phyloP scores from a whole-genome alignment of 2,329 filamentous ascomycete genomes.

The Rugonectria rugulosa region DNA sequence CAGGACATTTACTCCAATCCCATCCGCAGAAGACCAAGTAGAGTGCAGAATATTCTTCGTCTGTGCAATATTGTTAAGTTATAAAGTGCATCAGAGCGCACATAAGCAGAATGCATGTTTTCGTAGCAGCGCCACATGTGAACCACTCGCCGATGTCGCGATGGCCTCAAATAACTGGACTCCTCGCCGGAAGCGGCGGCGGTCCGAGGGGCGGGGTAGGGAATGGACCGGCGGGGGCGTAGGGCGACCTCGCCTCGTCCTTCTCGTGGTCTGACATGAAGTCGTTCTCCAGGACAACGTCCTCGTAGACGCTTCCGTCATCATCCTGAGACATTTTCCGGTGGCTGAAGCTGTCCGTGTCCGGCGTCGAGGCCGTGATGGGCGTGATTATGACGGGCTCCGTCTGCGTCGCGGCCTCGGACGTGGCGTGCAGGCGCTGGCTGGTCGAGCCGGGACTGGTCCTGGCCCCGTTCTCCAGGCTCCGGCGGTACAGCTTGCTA shows the following conservation, averaged over 20 bases:
- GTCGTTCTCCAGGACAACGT: constrained; percentile 8
- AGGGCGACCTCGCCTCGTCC: neutral
- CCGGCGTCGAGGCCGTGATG: neutral
- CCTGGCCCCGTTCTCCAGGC: constrained; percentile 31
- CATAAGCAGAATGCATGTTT: too few species aligned
- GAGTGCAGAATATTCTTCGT: too few species aligned
- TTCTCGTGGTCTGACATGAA: constrained; percentile 4
- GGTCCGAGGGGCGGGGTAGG: too few species aligned
- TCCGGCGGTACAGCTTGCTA: constrained; percentile 44
- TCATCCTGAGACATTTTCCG: neutral
- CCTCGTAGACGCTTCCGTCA: constrained; percentile 26
- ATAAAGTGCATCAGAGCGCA: too few species aligned
- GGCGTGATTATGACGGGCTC: constrained; percentile 29
- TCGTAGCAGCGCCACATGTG: too few species aligned
- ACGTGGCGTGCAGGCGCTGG: constrained; percentile 29
- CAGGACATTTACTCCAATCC: too few species aligned
- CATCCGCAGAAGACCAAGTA: too few species aligned
- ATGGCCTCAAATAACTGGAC: too few species aligned
- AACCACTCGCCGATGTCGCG: too few species aligned
- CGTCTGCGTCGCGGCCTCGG: constrained; percentile 40
- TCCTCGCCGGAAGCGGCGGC: too few species aligned
- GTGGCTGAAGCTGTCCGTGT: neutral
- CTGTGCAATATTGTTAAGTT: too few species aligned
- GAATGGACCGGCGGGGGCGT: too few species aligned
- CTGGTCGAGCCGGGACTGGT: constrained; percentile 30